Evolutionary conservation across 2,329 filamentous ascomycete genomes (phyloP), one percentile per base, ranked within the genome.

Genomic region (Cryphonectria carpinicola): DNA sequence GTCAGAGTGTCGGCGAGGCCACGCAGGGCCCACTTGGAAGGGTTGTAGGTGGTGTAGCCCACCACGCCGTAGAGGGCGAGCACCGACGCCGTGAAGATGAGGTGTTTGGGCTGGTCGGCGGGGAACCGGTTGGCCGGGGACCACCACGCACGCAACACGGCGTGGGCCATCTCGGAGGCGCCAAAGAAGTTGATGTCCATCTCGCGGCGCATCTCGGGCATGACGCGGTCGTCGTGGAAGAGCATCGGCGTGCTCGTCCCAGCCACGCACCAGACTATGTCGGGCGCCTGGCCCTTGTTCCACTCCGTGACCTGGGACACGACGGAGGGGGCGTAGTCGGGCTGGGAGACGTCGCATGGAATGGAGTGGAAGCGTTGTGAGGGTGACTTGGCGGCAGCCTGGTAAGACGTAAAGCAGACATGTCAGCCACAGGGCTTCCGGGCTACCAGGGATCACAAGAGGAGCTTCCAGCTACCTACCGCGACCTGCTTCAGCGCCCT

Each of bases 181-280:
- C 93, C 93, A 87, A 91, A 97, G 83, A 93, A 98, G 82, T 98
- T 95, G 75, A 95, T 88, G 78, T 97, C 93, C 93, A 97, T 97
- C 80, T 97, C 93, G 74, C 86, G 84, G 58, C 91, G 88, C 74
- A 94, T 83, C 14, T 87, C 87, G 10, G 89, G 83, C 67, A 93
- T 83, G 11, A 92, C 86, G 54, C 89, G 89, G 72, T 97, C 92
- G 35, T 97, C 93, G 74, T 93, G 80, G 83, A 95, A 97, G 72
- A 97, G 90, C 49, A 88, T 86, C 0, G 95, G 95, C 22, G 84
- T 86, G 7, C 92, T 88, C 74, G 88, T 85, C 72, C 95, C 95
- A 3, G 95, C 95, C 66, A 94, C 88, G 79, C 93, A 95, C 94
- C 96, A 98, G 46, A 98, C 92, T 70, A 98, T 86, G 78, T 98